Evolutionary conservation across 495 filamentous ascomycete genomes (phyloP).

Genomic region (Aspergillus incahuasiensis): DNA sequence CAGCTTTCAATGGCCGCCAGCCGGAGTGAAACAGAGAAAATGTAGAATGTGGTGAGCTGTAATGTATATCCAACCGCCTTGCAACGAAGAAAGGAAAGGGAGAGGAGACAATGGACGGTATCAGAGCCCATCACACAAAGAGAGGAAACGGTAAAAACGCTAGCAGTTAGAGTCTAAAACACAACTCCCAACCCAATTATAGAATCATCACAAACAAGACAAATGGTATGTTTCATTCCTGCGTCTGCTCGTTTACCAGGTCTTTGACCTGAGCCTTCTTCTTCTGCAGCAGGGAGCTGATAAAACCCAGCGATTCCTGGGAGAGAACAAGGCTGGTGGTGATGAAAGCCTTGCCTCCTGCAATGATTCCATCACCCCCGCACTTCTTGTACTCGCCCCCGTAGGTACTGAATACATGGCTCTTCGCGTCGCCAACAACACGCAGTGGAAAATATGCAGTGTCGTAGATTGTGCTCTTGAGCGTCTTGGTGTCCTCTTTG

Average conservation of each 20-base stretch:
- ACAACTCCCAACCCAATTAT: constrained; percentile 5
- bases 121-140: not conserved
- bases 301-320: constrained; percentile 57
- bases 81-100: constrained; percentile 2
- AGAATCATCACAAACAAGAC: constrained; percentile 13
- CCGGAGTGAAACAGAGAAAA: constrained; percentile 1
- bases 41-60: not conserved
- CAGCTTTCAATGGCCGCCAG: not conserved
- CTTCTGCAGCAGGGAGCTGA: constrained; percentile 50
- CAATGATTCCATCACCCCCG: constrained; percentile 61
- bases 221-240: constrained; percentile 21
- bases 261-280: constrained; percentile 62
- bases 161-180: constrained; percentile 6
- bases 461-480: constrained; percentile 61
- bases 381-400: constrained; percentile 72
- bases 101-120: constrained; percentile 3
- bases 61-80: constrained; percentile 11
- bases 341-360: constrained; percentile 68
- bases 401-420: constrained; percentile 71
- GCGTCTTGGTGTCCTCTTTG: constrained; percentile 77
- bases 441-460: constrained; percentile 62
- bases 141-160: constrained; percentile 3
- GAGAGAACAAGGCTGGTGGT: constrained; percentile 69
- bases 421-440: constrained; percentile 62
- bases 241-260: constrained; percentile 49